A percentile compares a stretch with the other conserved stretches of the same genome.
Evolutionary conservation across 768 basidiomycete genomes (phyloP).

Genomic region (Xerocomellus amylosporus): DNA sequence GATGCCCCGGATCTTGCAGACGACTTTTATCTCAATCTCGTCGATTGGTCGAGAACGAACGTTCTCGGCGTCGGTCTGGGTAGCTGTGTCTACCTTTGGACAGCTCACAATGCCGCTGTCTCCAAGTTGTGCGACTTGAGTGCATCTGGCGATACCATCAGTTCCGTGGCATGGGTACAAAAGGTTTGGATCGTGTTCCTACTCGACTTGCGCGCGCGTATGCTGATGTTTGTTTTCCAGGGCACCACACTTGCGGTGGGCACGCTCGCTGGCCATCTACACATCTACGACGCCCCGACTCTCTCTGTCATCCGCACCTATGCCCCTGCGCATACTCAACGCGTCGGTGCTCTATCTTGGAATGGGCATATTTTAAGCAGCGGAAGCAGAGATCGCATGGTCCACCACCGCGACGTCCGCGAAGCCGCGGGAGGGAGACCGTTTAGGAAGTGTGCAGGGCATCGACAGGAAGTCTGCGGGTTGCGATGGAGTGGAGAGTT

Average conservation of each 20-base stretch:
- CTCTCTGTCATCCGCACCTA: slow-evolving; percentile 79
- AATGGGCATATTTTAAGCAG: slow-evolving; percentile 84
- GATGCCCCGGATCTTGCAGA: slow-evolving; percentile 97
- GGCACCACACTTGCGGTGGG: slow-evolving; percentile 92
- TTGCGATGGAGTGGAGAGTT: slow-evolving; percentile 74
- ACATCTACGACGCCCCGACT: slow-evolving; percentile 89
- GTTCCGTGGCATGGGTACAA: slow-evolving; percentile 93
- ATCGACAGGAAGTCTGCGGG: slow-evolving; percentile 94
- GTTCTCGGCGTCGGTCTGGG: slow-evolving; percentile 92
- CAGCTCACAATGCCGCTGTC: slow-evolving; percentile 88
- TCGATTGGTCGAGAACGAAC: slow-evolving; percentile 96
- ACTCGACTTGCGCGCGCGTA: background rate
- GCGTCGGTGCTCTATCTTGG: slow-evolving; percentile 95
- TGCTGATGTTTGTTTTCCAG: slow-evolving; percentile 26
- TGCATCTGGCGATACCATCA: slow-evolving; percentile 66
- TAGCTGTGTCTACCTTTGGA: slow-evolving; percentile 95
- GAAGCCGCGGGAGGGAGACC: slow-evolving; percentile 56
- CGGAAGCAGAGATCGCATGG: slow-evolving; percentile 86
- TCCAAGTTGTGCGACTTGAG: slow-evolving; percentile 85
- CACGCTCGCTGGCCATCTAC: slow-evolving; percentile 82
- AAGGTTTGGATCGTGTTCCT: slow-evolving; percentile 36
- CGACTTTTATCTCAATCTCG: slow-evolving; percentile 97
- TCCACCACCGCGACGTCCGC: slow-evolving; percentile 91
- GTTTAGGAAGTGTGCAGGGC: slow-evolving; percentile 68
- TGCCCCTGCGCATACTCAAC: slow-evolving; percentile 77